A percentile compares a stretch with the other conserved stretches of the same genome.
Evolutionary conservation across 148 eudicot species (phyloP).

Genomic region (Agrostemma githago): DNA sequence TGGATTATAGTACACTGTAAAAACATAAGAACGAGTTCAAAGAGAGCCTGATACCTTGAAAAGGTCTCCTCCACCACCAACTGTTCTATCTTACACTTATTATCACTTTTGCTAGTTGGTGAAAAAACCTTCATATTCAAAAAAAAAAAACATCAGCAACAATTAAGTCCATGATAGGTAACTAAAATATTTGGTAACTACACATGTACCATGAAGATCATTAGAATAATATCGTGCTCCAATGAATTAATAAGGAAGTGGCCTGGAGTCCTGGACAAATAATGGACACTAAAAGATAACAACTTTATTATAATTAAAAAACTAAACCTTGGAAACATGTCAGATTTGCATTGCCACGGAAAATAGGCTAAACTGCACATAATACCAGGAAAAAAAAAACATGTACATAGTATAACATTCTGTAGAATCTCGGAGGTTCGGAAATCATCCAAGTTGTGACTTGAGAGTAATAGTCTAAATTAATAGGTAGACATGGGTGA

Average conservation of each 20-base stretch:
- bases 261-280: neutral
- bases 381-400: neutral
- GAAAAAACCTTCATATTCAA: conserved; percentile 26
- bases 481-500: neutral
- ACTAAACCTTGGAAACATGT: neutral
- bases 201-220: neutral
- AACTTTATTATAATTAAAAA: neutral
- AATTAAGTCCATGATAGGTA: neutral
- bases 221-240: neutral
- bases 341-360: neutral
- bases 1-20: neutral
- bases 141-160: conserved; percentile 8
- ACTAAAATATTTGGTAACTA: no score
- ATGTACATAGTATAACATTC: neutral
- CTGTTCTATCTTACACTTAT: conserved; percentile 50
- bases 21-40: neutral
- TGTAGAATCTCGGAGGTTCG: neutral
- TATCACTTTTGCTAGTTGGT: conserved; percentile 40
- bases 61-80: conserved; percentile 63
- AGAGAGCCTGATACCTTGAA: conserved; percentile 54
- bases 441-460: neutral
- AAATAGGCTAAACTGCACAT: neutral
- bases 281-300: neutral
- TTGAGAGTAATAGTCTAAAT: neutral
- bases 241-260: neutral